Percentiles rank a stretch among this genome's conserved stretches.
These are phyloP conservation scores for Gautieria morchelliformis DNA, from an alignment of 768 basidiomycete genomes.

Conservation along the genomic window DNA sequence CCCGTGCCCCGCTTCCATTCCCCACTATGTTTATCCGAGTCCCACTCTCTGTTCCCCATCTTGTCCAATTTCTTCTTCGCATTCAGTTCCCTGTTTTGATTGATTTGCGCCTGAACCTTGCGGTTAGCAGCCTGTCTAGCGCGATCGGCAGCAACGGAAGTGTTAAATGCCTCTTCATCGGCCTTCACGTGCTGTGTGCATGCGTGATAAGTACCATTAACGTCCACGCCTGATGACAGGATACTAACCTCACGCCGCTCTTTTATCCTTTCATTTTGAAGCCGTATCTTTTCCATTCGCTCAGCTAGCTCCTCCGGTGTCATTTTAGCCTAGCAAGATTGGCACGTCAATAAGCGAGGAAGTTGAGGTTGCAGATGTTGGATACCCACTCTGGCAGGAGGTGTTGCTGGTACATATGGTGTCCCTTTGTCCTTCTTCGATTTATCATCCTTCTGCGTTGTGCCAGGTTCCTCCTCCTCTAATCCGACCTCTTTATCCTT, in stretches of 20 bases:
- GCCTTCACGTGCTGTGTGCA: conserved; percentile 61
- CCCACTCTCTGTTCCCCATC: conserved; percentile 73
- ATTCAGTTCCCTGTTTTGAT: conserved; percentile 68
- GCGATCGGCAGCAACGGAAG: conserved; percentile 58
- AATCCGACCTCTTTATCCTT: no score
- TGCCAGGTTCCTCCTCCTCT: neutral
- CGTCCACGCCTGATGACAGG: neutral
- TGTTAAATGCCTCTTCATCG: conserved; percentile 69
- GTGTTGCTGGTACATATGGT: conserved; percentile 67
- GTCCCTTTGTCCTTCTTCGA: conserved; percentile 43
- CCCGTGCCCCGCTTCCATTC: conserved; percentile 2
- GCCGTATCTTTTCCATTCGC: conserved; percentile 59
- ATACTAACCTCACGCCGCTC: conserved; percentile 42
- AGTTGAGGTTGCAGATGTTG: neutral
- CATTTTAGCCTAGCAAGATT: conserved; percentile 50
- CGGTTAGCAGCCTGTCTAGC: conserved; percentile 45
- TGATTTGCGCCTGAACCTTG: conserved; percentile 59
- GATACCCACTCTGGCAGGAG: conserved; percentile 46
- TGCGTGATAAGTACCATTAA: neutral
- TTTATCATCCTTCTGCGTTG: neutral
- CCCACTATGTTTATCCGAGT: conserved; percentile 48
- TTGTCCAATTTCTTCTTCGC: conserved; percentile 78
- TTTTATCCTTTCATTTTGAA: conserved; percentile 71
- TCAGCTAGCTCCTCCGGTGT: conserved; percentile 58
- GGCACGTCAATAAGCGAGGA: neutral